A percentile compares a stretch with the other conserved stretches of the same genome.
These are phyloP conservation scores for Brassica carinata DNA, from an alignment of 345 rosid species.

Conservation along the genomic window DNA sequence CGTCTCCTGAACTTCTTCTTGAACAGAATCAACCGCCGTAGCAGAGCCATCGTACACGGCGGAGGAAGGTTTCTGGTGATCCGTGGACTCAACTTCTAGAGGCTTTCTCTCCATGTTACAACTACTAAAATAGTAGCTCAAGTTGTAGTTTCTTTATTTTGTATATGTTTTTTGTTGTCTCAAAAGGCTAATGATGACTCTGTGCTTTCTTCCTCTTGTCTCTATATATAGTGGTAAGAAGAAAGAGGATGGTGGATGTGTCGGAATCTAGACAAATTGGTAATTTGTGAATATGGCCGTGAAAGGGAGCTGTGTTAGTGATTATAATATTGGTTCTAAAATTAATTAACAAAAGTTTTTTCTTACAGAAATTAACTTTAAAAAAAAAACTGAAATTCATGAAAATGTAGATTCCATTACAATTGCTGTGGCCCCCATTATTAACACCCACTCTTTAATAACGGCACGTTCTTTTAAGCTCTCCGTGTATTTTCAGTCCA, in stretches of 20 bases:
- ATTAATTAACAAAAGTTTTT: background rate
- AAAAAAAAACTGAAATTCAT: too few species aligned
- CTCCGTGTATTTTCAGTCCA: slow-evolving; percentile 28
- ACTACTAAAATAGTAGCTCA: background rate
- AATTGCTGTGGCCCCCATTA: slow-evolving; percentile 25
- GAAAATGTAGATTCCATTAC: slow-evolving; percentile 24
- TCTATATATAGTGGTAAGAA: slow-evolving; percentile 37
- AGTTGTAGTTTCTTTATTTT: background rate
- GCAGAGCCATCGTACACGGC: slow-evolving; percentile 35
- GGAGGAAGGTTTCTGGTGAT: slow-evolving; percentile 34
- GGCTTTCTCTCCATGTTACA: slow-evolving; percentile 24
- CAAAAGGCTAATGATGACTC: slow-evolving; percentile 27
- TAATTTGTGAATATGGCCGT: slow-evolving; percentile 34
- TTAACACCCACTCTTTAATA: slow-evolving; percentile 16
- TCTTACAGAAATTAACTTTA: background rate
- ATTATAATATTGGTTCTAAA: slow-evolving; percentile 1
- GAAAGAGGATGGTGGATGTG: slow-evolving; percentile 25
- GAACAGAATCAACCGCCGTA: slow-evolving; percentile 33
- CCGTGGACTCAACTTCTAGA: slow-evolving; percentile 37
- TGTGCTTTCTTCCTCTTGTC: slow-evolving; percentile 27
- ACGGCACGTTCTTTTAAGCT: slow-evolving; percentile 38
- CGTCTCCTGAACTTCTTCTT: slow-evolving; percentile 22
- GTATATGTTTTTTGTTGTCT: background rate
- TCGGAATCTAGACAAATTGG: slow-evolving; percentile 38
- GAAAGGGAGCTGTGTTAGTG: slow-evolving; percentile 18